Conservation (phyloP, 2,329 filamentous ascomycete species). For the Colletotrichum lentis region DNA sequence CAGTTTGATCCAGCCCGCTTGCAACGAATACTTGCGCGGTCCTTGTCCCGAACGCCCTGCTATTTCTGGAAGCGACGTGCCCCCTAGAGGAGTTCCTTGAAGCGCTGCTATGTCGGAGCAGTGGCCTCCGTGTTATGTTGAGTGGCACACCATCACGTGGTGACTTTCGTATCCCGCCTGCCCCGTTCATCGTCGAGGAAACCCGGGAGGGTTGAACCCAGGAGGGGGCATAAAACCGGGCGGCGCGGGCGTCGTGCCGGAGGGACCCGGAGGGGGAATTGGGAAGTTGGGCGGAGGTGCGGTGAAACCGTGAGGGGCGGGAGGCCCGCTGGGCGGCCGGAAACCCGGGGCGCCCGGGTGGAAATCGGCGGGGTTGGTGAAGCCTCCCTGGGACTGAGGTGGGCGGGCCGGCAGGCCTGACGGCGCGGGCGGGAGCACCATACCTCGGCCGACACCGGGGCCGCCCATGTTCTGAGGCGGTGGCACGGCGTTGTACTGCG, state of each 20-base stretch:
- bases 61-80: constrained; percentile 10
- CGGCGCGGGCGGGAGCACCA: constrained; percentile 57
- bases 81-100: not conserved
- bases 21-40: constrained; percentile 11
- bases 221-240: constrained; percentile 57
- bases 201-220: constrained; percentile 48
- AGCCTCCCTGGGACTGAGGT: constrained; percentile 56
- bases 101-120: not conserved
- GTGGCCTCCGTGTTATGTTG: not conserved
- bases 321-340: constrained; percentile 50
- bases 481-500: constrained; percentile 45
- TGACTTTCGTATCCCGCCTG: not conserved
- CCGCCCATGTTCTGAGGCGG: constrained; percentile 30
- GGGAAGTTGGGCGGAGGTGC: constrained; percentile 53
- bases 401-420: constrained; percentile 61
- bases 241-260: constrained; percentile 46
- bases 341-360: constrained; percentile 49
- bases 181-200: constrained; percentile 45
- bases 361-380: constrained; percentile 58
- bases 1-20: constrained; percentile 24
- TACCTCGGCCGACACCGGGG: constrained; percentile 41
- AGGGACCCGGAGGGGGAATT: constrained; percentile 50
- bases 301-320: constrained; percentile 51
- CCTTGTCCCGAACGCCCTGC: constrained; percentile 24
- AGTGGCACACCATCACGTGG: not conserved